phyloP scores from a whole-genome alignment of 2,329 filamentous ascomycete species.

The Neonectria hederae region DNA sequence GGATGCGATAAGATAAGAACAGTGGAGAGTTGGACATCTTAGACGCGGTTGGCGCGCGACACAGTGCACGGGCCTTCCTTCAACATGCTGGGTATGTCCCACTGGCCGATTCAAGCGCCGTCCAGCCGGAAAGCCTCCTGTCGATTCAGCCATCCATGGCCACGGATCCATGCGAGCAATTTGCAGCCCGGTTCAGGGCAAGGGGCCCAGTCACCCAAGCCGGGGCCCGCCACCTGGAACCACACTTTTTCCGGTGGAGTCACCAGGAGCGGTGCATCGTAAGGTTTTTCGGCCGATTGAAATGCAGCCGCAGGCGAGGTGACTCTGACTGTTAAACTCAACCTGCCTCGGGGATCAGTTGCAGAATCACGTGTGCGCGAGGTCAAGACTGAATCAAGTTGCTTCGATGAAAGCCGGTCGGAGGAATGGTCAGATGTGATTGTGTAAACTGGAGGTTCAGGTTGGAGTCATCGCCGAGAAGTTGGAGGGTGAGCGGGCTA shows the following conservation, averaged over 20 bases:
- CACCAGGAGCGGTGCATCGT: slow-evolving; percentile 29
- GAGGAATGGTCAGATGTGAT: too few relatives aligned
- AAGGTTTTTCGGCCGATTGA: slow-evolving; percentile 26
- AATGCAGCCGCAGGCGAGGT: slow-evolving; percentile 3
- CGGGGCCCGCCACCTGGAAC: slow-evolving; percentile 2
- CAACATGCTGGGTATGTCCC: slow-evolving; percentile 10
- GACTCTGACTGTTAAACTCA: too few relatives aligned
- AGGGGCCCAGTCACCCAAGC: slow-evolving; percentile 29
- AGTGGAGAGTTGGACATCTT: neutral
- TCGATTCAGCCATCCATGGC: neutral
- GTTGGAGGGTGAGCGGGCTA: slow-evolving; percentile 12
- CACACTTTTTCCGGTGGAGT: slow-evolving; percentile 26
- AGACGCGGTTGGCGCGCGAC: slow-evolving; percentile 17
- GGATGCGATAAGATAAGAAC: slow-evolving; percentile 15
- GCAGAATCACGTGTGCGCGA: too few relatives aligned
- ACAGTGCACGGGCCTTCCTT: neutral
- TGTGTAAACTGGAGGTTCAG: neutral
- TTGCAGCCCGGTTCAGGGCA: slow-evolving; percentile 2
- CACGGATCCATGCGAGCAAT: slow-evolving; percentile 23
- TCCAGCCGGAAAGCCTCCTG: too few relatives aligned
- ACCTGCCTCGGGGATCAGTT: too few relatives aligned
- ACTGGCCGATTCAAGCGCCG: slow-evolving; percentile 2
- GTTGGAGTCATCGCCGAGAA: slow-evolving; percentile 4
- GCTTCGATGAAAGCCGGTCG: too few relatives aligned
- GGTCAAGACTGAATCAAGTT: too few relatives aligned